Evolutionary conservation across 148 eudicot species (phyloP).

Genomic region (Diospyros kaki): DNA sequence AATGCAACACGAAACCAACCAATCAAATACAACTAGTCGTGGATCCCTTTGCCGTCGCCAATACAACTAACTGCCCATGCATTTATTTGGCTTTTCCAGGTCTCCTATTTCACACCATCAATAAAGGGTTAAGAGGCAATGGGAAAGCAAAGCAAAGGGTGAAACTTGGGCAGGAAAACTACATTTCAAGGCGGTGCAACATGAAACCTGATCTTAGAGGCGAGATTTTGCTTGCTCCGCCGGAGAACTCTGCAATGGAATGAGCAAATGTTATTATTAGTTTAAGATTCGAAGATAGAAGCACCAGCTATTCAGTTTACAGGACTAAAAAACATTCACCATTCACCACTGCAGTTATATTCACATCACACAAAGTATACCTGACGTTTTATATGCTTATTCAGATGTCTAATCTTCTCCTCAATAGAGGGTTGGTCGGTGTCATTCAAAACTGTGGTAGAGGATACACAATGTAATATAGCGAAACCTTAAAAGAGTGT

Average conservation of each 20-base stretch:
- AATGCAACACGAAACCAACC: background rate
- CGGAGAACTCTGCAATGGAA: conserved; percentile 39
- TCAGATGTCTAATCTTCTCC: too few species aligned
- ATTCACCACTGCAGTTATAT: too few species aligned
- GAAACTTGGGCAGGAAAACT: background rate
- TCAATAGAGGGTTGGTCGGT: too few species aligned
- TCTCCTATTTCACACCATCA: background rate
- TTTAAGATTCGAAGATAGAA: background rate
- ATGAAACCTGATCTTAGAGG: conserved; percentile 23
- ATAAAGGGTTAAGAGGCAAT: background rate
- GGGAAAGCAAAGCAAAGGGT: background rate
- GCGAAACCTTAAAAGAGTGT: too few species aligned
- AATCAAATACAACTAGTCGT: background rate
- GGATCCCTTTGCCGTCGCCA: too few species aligned
- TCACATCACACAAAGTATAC: too few species aligned
- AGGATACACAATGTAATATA: too few species aligned
- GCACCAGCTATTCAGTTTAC: background rate
- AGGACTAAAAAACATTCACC: too few species aligned
- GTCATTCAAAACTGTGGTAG: too few species aligned
- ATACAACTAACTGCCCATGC: too few species aligned
- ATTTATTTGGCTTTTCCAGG: background rate
- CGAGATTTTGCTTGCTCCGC: conserved; percentile 43
- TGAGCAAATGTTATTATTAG: background rate
- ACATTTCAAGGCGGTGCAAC: background rate
- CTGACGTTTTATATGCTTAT: too few species aligned